Evolutionary conservation across 768 basidiomycete genomes (phyloP).

Genomic region (Tylopilus intermedius): DNA sequence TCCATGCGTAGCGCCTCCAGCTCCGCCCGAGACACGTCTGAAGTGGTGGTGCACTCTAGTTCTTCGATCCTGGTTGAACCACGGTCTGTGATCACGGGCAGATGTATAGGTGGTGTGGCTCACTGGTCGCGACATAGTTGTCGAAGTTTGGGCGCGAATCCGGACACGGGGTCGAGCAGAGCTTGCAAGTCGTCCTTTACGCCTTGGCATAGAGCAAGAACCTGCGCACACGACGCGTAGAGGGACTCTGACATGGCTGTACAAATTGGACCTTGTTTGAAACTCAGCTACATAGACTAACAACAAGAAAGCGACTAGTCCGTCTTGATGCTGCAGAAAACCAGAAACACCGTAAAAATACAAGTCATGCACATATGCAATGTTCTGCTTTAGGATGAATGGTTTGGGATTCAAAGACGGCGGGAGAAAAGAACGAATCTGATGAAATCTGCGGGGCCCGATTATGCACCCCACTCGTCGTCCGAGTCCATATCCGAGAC

Average conservation of each 20-base stretch:
- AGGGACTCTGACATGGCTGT: slow-evolving; percentile 34
- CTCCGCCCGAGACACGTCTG: slow-evolving; percentile 42
- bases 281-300: not conserved
- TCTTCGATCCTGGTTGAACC: slow-evolving; percentile 45
- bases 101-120: slow-evolving; percentile 15
- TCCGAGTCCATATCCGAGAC: slow-evolving; percentile 10
- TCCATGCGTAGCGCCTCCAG: slow-evolving; percentile 65
- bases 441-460: too few relatives aligned
- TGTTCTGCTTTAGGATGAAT: not conserved
- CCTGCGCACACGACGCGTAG: slow-evolving; percentile 65
- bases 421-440: not conserved
- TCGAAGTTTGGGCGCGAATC: slow-evolving; percentile 64
- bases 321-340: too few relatives aligned
- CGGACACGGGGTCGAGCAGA: slow-evolving; percentile 59
- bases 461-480: slow-evolving; percentile 23
- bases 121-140: slow-evolving; percentile 55
- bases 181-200: slow-evolving; percentile 51
- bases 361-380: not conserved
- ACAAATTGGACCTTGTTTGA: not conserved
- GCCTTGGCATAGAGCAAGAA: slow-evolving; percentile 55
- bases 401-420: not conserved
- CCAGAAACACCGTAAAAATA: not conserved
- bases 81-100: not conserved
- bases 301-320: not conserved
- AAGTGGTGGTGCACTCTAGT: slow-evolving; percentile 38